Evolutionary conservation across 2,329 filamentous ascomycete genomes (phyloP), one percentile per base, ranked within the genome.

Genomic region (Xylariaceae sp.): DNA sequence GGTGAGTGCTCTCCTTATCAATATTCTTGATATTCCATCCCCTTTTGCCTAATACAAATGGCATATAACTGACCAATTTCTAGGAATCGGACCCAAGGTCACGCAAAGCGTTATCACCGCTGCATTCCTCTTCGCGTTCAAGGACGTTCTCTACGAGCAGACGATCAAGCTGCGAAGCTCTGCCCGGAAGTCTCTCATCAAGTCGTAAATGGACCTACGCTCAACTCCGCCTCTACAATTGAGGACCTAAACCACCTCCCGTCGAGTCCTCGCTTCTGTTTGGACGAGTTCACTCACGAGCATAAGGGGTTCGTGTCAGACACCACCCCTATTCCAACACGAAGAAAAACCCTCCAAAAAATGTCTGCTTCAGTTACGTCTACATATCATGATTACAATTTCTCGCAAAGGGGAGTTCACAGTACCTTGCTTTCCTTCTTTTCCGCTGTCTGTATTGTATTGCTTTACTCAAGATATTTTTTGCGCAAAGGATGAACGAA

Each of bases 51-150:
- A 8, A n/a, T 47, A 47, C 44, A 34, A 13, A 1, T 5, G 35
- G n/a, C n/a, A 7, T 48, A 39, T 30, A n/a, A 52, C 56, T 54
- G 50, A 48, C 55, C 34, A 55, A 53, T 11, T 18, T 51, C 52
- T 66, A 96, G 92, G 93, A 56, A 96, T 99, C 71, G 92, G 88
- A 18, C 92, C 94, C 67, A 99, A 99, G 82, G 88, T 99, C 67
- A 92, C 92, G 17, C 94, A 99, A 78, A 97, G 92, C 72, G 94
- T 97, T 51, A 83, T 99, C 63, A 99, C 94, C 3, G 94, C 94
- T 4, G 94, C 94, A 2, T 92, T 97, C 76, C 79, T 99, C 60
- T 99, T 99, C 73, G 94, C 92, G 1, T 97, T 99, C 80, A 99
- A 99, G 81, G 94, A 99, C 73, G 90, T 91, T 5, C 82, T 99